Percentiles rank a stretch among this genome's conserved stretches.
These are phyloP conservation scores for Xerocomellus intermedius DNA, from an alignment of 768 basidiomycete species.

Conservation along the genomic window DNA sequence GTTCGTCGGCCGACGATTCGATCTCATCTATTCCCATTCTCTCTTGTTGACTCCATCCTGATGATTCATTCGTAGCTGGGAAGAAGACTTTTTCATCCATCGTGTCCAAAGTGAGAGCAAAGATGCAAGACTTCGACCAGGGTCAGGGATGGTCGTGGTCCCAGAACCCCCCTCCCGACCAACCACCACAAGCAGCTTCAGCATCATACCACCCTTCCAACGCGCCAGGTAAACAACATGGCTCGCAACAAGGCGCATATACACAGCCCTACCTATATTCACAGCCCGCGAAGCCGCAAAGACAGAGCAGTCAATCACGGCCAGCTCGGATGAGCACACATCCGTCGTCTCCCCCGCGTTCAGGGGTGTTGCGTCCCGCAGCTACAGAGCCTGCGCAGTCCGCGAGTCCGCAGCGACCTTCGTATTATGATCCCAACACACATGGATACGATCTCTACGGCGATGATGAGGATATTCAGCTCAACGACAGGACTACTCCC, in stretches of 20 bases:
- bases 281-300: background rate
- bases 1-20: background rate
- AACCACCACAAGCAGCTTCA: background rate
- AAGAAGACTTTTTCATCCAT: constrained; percentile 75
- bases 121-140: constrained; percentile 79
- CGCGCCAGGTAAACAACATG: background rate
- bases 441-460: constrained; percentile 30
- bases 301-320: constrained; percentile 6
- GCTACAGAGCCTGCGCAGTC: background rate
- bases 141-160: constrained; percentile 23
- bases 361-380: constrained; percentile 1
- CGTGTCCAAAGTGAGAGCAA: constrained; percentile 76
- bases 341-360: constrained; percentile 13
- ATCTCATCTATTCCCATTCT: background rate
- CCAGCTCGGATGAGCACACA: constrained; percentile 8
- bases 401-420: constrained; percentile 17
- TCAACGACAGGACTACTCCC: constrained; percentile 3
- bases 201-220: background rate
- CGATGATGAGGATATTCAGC: constrained; percentile 13
- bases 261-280: constrained; percentile 1
- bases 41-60: background rate
- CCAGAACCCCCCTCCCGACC: constrained; percentile 5
- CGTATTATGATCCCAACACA: constrained; percentile 38
- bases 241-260: constrained; percentile 1
- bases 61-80: constrained; percentile 46